A percentile compares a stretch with the other conserved stretches of the same genome.
Evolutionary conservation across 2,329 filamentous ascomycete genomes (phyloP).

Genomic region (Alternaria rosae): DNA sequence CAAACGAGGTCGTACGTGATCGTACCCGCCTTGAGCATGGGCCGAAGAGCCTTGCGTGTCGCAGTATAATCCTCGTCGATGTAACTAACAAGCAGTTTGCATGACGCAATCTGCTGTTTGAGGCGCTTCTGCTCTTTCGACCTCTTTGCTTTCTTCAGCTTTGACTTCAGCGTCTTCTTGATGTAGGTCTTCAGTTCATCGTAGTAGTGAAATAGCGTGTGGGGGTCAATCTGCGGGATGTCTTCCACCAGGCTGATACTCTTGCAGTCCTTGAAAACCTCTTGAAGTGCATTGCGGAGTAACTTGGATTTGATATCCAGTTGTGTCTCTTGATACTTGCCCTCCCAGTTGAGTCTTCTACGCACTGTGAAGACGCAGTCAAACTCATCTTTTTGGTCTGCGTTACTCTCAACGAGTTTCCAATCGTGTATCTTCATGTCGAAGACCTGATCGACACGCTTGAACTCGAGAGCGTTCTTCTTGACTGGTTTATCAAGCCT

Average conservation of each 20-base stretch:
- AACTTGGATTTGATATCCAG: conserved; percentile 87
- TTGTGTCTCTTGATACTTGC: conserved; percentile 75
- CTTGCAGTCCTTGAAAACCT: conserved; percentile 78
- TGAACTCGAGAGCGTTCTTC: conserved; percentile 65
- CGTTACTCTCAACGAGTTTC: conserved; percentile 71
- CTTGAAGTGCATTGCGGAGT: conserved; percentile 73
- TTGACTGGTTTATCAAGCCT: conserved; percentile 32
- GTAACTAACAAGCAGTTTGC: conserved; percentile 77
- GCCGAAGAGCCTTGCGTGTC: conserved; percentile 79
- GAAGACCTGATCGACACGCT: conserved; percentile 71
- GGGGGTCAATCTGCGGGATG: conserved; percentile 67
- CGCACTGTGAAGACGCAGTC: conserved; percentile 82
- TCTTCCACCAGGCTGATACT: conserved; percentile 83
- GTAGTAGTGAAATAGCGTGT: conserved; percentile 67
- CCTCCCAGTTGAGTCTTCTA: conserved; percentile 83
- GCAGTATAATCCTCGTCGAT: conserved; percentile 83
- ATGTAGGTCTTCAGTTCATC: conserved; percentile 72
- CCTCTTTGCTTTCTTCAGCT: conserved; percentile 64
- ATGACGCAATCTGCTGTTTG: conserved; percentile 66
- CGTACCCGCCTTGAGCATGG: conserved; percentile 79
- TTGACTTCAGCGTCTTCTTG: conserved; percentile 69
- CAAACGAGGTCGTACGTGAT: conserved; percentile 90
- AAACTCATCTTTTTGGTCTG: conserved; percentile 72
- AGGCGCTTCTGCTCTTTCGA: conserved; percentile 68
- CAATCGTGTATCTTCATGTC: conserved; percentile 60